Evolutionary conservation across 2,329 filamentous ascomycete species (phyloP).

Genomic region (Sarocladium oryzae): DNA sequence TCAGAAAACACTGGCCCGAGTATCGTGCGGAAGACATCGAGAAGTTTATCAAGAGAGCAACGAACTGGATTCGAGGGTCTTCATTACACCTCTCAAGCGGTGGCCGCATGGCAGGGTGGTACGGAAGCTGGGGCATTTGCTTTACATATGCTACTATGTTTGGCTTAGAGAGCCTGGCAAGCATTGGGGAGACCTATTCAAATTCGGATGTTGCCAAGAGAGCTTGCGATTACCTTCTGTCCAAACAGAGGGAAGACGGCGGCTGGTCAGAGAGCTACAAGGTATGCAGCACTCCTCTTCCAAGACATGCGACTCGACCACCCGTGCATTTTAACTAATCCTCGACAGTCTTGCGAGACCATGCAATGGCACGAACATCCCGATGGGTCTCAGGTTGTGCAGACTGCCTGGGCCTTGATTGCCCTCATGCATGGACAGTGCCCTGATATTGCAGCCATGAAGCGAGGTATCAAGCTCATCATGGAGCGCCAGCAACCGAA

Average conservation of each 20-base stretch:
- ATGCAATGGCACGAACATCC: conserved; percentile 69
- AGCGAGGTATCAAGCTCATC: conserved; percentile 69
- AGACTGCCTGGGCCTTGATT: conserved; percentile 87
- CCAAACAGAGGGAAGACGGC: conserved; percentile 79
- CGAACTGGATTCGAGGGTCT: conserved; percentile 68
- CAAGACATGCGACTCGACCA: too few relatives aligned
- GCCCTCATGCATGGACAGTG: conserved; percentile 77
- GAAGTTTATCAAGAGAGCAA: conserved; percentile 63
- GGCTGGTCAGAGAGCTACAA: conserved; percentile 96
- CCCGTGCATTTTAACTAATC: too few relatives aligned
- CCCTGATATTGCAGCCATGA: conserved; percentile 65
- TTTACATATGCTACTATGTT: conserved; percentile 98
- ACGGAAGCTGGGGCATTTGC: conserved; percentile 96
- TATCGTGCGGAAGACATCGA: conserved; percentile 74
- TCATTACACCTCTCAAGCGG: conserved; percentile 47
- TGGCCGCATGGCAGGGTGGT: conserved; percentile 83
- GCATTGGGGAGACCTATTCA: conserved; percentile 72
- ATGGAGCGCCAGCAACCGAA: conserved; percentile 81
- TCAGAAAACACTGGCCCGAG: conserved; percentile 72
- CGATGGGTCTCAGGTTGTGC: conserved; percentile 78
- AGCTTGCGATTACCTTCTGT: conserved; percentile 80
- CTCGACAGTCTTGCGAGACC: conserved; percentile 62
- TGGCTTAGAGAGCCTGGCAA: conserved; percentile 77
- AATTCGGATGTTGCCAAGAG: conserved; percentile 65
- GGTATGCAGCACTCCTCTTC: conserved; percentile 30